phyloP scores from a whole-genome alignment of 2,329 filamentous ascomycete genomes.

The Pyrenophora graminea region DNA sequence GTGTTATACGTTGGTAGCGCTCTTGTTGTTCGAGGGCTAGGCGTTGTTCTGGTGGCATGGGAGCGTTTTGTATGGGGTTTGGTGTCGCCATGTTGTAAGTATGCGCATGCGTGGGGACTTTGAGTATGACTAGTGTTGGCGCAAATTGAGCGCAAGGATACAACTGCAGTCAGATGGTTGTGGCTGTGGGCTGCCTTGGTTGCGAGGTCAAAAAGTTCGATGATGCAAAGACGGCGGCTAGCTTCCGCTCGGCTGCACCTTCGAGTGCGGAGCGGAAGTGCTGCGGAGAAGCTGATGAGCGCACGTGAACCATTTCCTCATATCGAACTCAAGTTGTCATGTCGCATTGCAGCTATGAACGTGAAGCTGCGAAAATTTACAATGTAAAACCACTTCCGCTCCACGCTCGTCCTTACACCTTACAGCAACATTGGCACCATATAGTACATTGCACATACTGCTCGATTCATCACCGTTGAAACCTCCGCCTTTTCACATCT shows the following conservation, averaged over 20 bases:
- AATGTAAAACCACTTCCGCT: too few relatives aligned
- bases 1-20: constrained; percentile 38
- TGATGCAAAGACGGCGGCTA: constrained; percentile 32
- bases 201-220: constrained; percentile 30
- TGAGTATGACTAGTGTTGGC: neutral
- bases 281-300: constrained; percentile 3
- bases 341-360: too few relatives aligned
- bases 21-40: constrained; percentile 39
- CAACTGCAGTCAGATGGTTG: neutral
- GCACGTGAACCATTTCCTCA: neutral
- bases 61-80: constrained; percentile 18
- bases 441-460: neutral
- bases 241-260: constrained; percentile 33
- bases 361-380: too few relatives aligned
- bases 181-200: neutral
- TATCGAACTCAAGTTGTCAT: neutral
- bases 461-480: constrained; percentile 1
- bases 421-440: too few relatives aligned
- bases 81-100: constrained; percentile 30
- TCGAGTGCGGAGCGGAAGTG: constrained; percentile 16
- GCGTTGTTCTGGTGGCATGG: constrained; percentile 41
- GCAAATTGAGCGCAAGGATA: neutral
- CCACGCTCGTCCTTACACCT: too few relatives aligned
- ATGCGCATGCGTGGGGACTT: constrained; percentile 3
- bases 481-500: constrained; percentile 25